A percentile compares a stretch with the other conserved stretches of the same genome.
Conservation (phyloP, 495 filamentous ascomycete species). For the Penicillium canariense region DNA sequence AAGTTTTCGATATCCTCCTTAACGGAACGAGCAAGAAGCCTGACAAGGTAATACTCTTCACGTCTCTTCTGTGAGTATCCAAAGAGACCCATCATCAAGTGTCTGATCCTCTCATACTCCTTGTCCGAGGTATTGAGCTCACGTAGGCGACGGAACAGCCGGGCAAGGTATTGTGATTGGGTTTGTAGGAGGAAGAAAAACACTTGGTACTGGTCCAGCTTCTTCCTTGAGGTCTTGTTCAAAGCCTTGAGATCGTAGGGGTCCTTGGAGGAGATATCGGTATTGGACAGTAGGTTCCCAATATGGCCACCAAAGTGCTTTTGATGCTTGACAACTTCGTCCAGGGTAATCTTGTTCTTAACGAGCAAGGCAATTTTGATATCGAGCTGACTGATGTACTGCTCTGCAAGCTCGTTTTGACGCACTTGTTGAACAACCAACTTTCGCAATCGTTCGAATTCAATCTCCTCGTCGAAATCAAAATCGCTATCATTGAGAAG, state of each 20-base stretch:
- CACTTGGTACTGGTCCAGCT: conserved; percentile 95
- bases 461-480: conserved; percentile 97
- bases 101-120: conserved; percentile 87
- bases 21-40: conserved; percentile 77
- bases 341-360: conserved; percentile 98
- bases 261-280: conserved; percentile 81
- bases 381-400: conserved; percentile 96
- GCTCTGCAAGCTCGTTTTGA: conserved; percentile 94
- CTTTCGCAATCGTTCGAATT: conserved; percentile 90
- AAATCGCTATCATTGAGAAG: conserved; percentile 97
- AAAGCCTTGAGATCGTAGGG: conserved; percentile 95
- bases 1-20: conserved; percentile 83
- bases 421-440: conserved; percentile 95
- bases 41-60: conserved; percentile 96
- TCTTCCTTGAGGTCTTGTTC: conserved; percentile 92
- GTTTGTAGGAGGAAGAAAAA: conserved; percentile 98
- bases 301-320: conserved; percentile 93
- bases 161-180: conserved; percentile 88
- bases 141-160: conserved; percentile 79
- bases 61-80: conserved; percentile 95
- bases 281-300: conserved; percentile 81
- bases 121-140: conserved; percentile 86
- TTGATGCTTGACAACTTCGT: conserved; percentile 96
- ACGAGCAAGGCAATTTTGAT: conserved; percentile 98
- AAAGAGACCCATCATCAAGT: conserved; percentile 94